A percentile compares a stretch with the other conserved stretches of the same genome.
Evolutionary conservation across 2,329 filamentous ascomycete genomes (phyloP).

Genomic region (Pseudocercospora macadamiae): DNA sequence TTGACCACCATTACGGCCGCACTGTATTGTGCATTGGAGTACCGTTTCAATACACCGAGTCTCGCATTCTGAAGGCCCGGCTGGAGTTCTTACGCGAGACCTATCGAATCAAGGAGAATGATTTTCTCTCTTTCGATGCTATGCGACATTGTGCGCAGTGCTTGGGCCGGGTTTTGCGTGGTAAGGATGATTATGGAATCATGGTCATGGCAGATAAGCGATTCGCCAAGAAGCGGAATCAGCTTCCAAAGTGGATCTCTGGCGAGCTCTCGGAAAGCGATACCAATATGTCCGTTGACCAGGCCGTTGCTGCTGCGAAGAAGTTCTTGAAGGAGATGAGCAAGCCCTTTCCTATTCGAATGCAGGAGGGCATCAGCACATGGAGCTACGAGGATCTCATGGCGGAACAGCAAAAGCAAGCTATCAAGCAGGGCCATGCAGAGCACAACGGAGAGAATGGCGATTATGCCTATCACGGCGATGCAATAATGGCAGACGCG

Average conservation of each 20-base stretch:
- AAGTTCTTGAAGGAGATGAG: constrained; percentile 90
- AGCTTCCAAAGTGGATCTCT: constrained; percentile 96
- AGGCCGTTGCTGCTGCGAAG: constrained; percentile 87
- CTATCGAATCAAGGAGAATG: constrained; percentile 94
- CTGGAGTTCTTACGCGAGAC: constrained; percentile 96
- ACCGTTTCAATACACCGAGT: constrained; percentile 98
- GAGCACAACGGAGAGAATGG: constrained; percentile 55
- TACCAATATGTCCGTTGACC: constrained; percentile 90
- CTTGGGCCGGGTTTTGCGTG: constrained; percentile 87
- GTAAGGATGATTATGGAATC: constrained; percentile 99
- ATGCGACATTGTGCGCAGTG: constrained; percentile 99
- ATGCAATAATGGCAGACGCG: constrained; percentile 38
- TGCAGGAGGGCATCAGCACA: constrained; percentile 90
- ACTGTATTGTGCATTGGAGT: constrained; percentile 96
- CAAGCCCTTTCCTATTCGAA: constrained; percentile 77
- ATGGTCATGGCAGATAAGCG: constrained; percentile 96
- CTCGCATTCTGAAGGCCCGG: constrained; percentile 90
- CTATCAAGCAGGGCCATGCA: constrained; percentile 68
- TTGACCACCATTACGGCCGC: constrained; percentile 96
- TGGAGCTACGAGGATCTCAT: constrained; percentile 83
- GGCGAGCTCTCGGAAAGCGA: constrained; percentile 84
- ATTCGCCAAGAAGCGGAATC: constrained; percentile 86
- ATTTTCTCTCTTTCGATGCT: constrained; percentile 97
- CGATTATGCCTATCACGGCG: constrained; percentile 44
- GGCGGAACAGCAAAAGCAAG: constrained; percentile 74